Conservation (phyloP, 345 rosid species). For the Hypericum perforatum region DNA sequence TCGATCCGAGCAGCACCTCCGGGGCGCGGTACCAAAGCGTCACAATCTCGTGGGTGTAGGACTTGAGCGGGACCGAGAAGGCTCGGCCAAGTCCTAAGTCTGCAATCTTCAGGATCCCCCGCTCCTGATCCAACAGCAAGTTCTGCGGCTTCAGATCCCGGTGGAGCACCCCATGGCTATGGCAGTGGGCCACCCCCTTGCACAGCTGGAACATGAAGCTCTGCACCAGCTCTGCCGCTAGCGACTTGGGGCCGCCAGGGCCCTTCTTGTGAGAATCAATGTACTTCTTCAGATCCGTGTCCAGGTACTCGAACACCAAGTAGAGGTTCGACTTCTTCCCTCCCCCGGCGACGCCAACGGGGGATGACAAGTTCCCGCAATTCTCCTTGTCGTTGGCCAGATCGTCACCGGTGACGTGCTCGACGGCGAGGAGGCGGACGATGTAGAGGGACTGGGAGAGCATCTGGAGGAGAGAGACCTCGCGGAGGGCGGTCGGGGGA, state of each 20-base stretch:
- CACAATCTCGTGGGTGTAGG: constrained; percentile 86
- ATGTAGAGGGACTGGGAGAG: constrained; percentile 78
- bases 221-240: constrained; percentile 47
- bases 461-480: constrained; percentile 88
- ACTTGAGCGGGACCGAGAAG: constrained; percentile 85
- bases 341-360: too few relatives aligned
- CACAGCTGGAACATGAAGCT: constrained; percentile 78
- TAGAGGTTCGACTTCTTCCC: constrained; percentile 59
- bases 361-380: background rate
- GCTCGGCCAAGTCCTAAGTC: constrained; percentile 90
- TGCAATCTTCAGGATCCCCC: constrained; percentile 75
- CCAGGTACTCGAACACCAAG: constrained; percentile 83
- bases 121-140: constrained; percentile 71
- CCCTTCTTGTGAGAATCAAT: constrained; percentile 73
- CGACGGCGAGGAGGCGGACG: constrained; percentile 86
- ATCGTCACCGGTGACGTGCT: constrained; percentile 47
- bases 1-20: constrained; percentile 77
- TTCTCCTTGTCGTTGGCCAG: constrained; percentile 1
- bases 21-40: constrained; percentile 98
- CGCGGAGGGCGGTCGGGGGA: constrained; percentile 94
- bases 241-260: constrained; percentile 50
- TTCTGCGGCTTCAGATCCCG: constrained; percentile 95
- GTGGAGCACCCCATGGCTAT: constrained; percentile 86
- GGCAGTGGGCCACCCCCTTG: constrained; percentile 92
- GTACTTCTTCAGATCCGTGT: constrained; percentile 89